Base-by-base conservation (phyloP, 23 red algal species). In the Gracilaria gracilis region DNA sequence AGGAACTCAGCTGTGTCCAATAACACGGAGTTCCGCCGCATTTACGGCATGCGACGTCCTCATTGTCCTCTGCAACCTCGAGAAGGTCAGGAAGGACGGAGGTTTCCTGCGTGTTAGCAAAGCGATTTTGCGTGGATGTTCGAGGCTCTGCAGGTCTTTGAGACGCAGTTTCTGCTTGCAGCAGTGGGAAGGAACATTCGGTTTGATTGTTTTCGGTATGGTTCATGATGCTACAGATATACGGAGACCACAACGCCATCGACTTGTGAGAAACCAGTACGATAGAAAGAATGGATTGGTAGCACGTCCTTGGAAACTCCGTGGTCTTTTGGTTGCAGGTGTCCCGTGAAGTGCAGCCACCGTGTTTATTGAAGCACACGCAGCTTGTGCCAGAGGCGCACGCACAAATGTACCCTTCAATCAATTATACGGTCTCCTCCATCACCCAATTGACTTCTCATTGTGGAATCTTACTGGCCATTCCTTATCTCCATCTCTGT, bases 11-110 rank as follows among this genome's bases (percentile, higher is more conserved):
- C 55, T 8, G 23, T 4, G 23, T 74, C 69, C 69, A 74, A 31
- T 74, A 74, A 21, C 69, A 74, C 2, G 69, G 35, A 4, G 69
- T 74, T 13, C 69, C 69, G 16, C 69, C 69, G 29, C 69, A 74
- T 47, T 47, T 20, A 5, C 6, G 7, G 40, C 69, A 74, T 2
- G 69, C 23, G 24, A 74, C 69, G 20, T 74, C 69, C 28, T 74
- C 69, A 24, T 59, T 59, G 55, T 20, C 49, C 9, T 9, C 11
- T 12, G 49, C 16, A 12, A 53, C 49, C 16, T 9, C 49, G 11
- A 16, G 49, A 12, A 53, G 49, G 9, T 53, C 49, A 53, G 16
- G 11, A 16, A 9, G 9, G 49, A 53, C 16, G 16, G 16, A 12
- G 16, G 16, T 53, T 53, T 53, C 49, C 16, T 16, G 16, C 49